A percentile compares a stretch with the other conserved stretches of the same genome.
These are phyloP conservation scores for Boechera divaricarpa DNA, from an alignment of 345 rosid genomes.

Conservation along the genomic window DNA sequence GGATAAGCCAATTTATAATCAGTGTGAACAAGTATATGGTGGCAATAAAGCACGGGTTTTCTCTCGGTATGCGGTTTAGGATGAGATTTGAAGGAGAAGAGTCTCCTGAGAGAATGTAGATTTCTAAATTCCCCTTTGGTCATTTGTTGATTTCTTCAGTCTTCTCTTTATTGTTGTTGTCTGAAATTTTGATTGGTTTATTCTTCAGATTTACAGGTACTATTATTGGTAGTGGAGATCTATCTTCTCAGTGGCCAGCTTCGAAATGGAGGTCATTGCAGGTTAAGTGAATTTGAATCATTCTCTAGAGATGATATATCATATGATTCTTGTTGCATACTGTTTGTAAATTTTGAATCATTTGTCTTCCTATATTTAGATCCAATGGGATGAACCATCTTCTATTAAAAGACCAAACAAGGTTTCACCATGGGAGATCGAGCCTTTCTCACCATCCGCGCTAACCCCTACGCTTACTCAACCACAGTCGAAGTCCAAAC, in stretches of 20 bases:
- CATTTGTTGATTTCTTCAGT: background rate
- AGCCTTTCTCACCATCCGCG: slow-evolving; percentile 58
- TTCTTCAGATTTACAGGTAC: slow-evolving; percentile 72
- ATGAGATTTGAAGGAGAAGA: slow-evolving; percentile 89
- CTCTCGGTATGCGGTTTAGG: slow-evolving; percentile 72
- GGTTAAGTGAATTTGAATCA: slow-evolving; percentile 50
- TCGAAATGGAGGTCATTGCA: slow-evolving; percentile 79
- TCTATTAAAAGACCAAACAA: slow-evolving; percentile 68
- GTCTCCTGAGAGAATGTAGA: slow-evolving; percentile 69
- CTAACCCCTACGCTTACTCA: slow-evolving; percentile 46
- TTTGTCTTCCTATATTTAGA: slow-evolving; percentile 43
- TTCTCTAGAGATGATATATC: slow-evolving; percentile 6
- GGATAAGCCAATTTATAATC: slow-evolving; percentile 72
- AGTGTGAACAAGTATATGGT: slow-evolving; percentile 64
- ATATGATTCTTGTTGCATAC: slow-evolving; percentile 13
- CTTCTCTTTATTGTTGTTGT: slow-evolving; percentile 17
- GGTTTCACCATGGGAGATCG: slow-evolving; percentile 89
- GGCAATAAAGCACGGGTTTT: slow-evolving; percentile 52
- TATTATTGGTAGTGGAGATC: slow-evolving; percentile 65
- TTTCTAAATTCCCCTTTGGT: slow-evolving; percentile 3
- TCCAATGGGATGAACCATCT: slow-evolving; percentile 88
- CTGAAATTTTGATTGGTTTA: background rate
- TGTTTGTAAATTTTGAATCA: background rate
- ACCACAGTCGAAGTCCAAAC: slow-evolving; percentile 58
- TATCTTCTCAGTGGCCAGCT: slow-evolving; percentile 66